Evolutionary conservation across 176 grass and related monocot species (phyloP).

Genomic region (Metroxylon sagu): DNA sequence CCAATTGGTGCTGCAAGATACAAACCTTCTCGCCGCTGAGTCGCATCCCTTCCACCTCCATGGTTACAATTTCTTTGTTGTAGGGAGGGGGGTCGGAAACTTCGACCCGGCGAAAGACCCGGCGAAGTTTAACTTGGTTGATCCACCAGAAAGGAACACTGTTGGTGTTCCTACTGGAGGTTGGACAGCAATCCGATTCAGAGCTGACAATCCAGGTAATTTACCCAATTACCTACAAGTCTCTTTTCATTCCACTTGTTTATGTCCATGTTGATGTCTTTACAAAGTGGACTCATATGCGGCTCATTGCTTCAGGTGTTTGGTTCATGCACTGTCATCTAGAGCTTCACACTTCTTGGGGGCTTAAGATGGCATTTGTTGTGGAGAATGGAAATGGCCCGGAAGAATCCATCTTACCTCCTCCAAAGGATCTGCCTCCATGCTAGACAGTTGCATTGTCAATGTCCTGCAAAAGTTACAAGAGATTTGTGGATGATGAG

Average conservation of each 20-base stretch:
- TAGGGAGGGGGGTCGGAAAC: conserved; percentile 3
- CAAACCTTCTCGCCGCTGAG: neutral
- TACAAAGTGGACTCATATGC: no score
- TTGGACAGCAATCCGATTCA: conserved; percentile 5
- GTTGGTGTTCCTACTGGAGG: conserved; percentile 7
- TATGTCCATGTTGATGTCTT: no score
- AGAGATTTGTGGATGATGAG: no score
- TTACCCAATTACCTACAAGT: no score
- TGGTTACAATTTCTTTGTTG: conserved; percentile 7
- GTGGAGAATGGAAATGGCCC: neutral
- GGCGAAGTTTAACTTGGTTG: conserved; percentile 1
- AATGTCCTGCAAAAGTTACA: no score
- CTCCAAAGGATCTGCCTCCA: neutral
- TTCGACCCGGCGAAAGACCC: neutral
- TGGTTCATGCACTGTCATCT: conserved; percentile 43
- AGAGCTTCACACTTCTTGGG: conserved; percentile 57
- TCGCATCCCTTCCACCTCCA: conserved; percentile 13
- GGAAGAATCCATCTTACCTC: conserved; percentile 1
- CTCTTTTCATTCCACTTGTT: no score
- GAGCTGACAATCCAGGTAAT: conserved; percentile 14
- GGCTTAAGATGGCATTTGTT: conserved; percentile 48
- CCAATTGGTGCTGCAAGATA: conserved; percentile 8
- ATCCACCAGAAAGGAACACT: conserved; percentile 6
- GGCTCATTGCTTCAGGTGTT: conserved; percentile 13
- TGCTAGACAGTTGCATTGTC: neutral